Conservation (phyloP, 768 basidiomycete genomes). For the Roridomyces roridus region DNA sequence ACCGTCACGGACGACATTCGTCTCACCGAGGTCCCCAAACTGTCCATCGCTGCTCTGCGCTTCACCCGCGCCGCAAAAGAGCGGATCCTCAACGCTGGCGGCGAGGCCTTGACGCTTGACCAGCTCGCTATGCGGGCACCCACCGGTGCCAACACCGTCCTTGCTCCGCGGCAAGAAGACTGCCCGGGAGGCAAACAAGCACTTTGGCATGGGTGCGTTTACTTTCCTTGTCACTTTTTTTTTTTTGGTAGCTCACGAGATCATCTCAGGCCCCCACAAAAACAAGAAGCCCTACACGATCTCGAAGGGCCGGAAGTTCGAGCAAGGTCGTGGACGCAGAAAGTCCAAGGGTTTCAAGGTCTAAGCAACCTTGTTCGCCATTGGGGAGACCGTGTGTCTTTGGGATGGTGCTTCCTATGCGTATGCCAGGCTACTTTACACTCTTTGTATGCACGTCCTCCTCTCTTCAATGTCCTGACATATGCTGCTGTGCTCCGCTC, state of each 20-base stretch:
- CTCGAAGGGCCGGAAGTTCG: slow-evolving; percentile 99
- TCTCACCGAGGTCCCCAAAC: slow-evolving; percentile 82
- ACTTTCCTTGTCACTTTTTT: not conserved
- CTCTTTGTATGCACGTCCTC: slow-evolving; percentile 19
- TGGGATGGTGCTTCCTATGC: slow-evolving; percentile 38
- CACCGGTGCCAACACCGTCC: slow-evolving; percentile 93
- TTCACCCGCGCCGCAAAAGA: slow-evolving; percentile 94
- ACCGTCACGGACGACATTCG: slow-evolving; percentile 97
- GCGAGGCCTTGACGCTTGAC: slow-evolving; percentile 94
- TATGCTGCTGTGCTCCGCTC: not conserved
- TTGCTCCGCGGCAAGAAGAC: slow-evolving; percentile 92
- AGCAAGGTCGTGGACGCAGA: slow-evolving; percentile 98
- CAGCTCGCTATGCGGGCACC: slow-evolving; percentile 95
- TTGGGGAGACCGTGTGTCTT: slow-evolving; percentile 30
- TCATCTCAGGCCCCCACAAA: slow-evolving; percentile 79
- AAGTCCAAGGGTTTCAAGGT: slow-evolving; percentile 98
- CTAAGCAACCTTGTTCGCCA: slow-evolving; percentile 48
- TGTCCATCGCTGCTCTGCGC: slow-evolving; percentile 91
- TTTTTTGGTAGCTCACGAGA: not conserved
- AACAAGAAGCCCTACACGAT: slow-evolving; percentile 97
- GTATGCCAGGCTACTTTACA: slow-evolving; percentile 34
- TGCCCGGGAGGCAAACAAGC: slow-evolving; percentile 93
- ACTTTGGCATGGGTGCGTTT: slow-evolving; percentile 89
- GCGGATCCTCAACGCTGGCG: slow-evolving; percentile 94
- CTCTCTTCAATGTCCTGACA: slow-evolving; percentile 20